Evolutionary conservation across 2,329 filamentous ascomycete species (phyloP).

Genomic region (Sporothrix dimorphospora): DNA sequence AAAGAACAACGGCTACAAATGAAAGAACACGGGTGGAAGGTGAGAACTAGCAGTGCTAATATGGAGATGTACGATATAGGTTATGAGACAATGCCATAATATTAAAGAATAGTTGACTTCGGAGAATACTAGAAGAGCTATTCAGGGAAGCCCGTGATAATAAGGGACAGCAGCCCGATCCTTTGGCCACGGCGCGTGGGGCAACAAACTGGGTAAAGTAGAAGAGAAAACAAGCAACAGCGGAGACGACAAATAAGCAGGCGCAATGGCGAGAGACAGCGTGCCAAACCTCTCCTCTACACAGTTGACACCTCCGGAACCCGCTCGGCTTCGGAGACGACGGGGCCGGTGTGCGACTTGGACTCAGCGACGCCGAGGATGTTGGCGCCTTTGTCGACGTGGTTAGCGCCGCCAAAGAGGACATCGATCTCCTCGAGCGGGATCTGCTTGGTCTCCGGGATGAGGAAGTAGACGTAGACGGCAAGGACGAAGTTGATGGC

Average conservation of each 20-base stretch:
- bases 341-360: slow-evolving; percentile 30
- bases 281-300: neutral
- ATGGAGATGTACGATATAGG: neutral
- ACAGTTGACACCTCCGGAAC: neutral
- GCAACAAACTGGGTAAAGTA: neutral
- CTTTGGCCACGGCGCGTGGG: neutral
- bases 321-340: slow-evolving; percentile 31
- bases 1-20: neutral
- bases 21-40: neutral
- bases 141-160: neutral
- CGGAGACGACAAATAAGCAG: neutral
- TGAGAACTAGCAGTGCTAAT: neutral
- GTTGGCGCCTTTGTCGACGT: slow-evolving; percentile 57
- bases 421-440: slow-evolving; percentile 60
- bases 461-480: slow-evolving; percentile 50
- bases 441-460: slow-evolving; percentile 53
- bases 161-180: neutral
- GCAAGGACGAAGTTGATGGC: slow-evolving; percentile 50
- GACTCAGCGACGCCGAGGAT: slow-evolving; percentile 42
- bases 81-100: neutral
- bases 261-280: neutral
- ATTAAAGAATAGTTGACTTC: neutral
- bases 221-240: neutral
- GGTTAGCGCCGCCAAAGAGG: slow-evolving; percentile 60
- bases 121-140: neutral